Percentiles rank a stretch among this genome's conserved stretches.
These are phyloP conservation scores for Trichoderma afroharzianum DNA, from an alignment of 2,329 filamentous ascomycete genomes.

Conservation along the genomic window DNA sequence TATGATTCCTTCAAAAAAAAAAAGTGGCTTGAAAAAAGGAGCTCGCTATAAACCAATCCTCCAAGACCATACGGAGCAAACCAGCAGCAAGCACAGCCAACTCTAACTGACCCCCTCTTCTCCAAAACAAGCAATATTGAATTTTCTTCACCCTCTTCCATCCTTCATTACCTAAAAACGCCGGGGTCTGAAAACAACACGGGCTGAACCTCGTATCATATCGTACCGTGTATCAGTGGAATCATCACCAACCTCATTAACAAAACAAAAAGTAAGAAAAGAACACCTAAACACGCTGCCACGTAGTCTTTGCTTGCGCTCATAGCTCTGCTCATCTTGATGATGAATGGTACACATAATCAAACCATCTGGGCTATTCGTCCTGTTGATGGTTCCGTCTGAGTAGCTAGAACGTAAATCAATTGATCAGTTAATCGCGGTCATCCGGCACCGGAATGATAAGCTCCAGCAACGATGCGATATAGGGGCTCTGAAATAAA, in stretches of 20 bases:
- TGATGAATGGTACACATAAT: background rate
- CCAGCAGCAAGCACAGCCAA: background rate
- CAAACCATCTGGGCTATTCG: no score
- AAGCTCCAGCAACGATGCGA: constrained; percentile 39
- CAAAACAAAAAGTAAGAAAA: background rate
- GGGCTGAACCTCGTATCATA: constrained; percentile 9
- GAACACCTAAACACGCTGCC: background rate
- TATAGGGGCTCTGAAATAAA: constrained; percentile 35
- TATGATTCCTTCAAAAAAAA: background rate
- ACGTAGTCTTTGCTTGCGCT: background rate
- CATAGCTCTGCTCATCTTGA: background rate
- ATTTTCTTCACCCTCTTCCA: background rate
- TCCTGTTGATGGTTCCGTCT: background rate
- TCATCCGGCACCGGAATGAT: constrained; percentile 31
- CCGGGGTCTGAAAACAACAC: constrained; percentile 18
- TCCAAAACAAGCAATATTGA: background rate
- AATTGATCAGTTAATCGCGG: background rate
- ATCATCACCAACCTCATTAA: background rate
- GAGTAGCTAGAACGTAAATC: background rate
- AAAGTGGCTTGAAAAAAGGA: background rate
- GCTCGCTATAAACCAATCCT: constrained; percentile 9
- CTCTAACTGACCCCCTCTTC: background rate
- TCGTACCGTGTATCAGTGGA: constrained; percentile 2
- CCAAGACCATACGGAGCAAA: background rate
- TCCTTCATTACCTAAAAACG: constrained; percentile 18